These are phyloP conservation scores for Scytalidium lignicola DNA, from an alignment of 2,329 filamentous ascomycete genomes.

Conservation along the genomic window DNA sequence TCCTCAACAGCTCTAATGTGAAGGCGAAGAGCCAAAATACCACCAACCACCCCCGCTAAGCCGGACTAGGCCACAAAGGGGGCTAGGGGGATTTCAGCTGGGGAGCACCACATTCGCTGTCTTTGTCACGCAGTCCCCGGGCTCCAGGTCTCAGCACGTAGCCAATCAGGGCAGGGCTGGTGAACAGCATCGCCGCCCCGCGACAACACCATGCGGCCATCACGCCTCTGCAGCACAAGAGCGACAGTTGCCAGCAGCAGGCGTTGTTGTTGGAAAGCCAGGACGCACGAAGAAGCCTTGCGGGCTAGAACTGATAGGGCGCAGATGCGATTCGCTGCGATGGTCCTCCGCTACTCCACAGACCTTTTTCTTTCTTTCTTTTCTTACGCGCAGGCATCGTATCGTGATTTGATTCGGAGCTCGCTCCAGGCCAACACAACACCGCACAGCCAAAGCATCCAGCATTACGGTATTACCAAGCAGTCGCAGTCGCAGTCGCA, in stretches of 20 bases:
- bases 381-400: too few relatives aligned
- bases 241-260: too few relatives aligned
- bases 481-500: background rate
- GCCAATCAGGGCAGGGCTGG: background rate
- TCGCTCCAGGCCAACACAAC: background rate
- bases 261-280: too few relatives aligned
- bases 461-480: background rate
- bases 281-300: too few relatives aligned
- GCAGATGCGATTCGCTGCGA: too few relatives aligned
- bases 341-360: too few relatives aligned
- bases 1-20: background rate
- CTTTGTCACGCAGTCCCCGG: background rate
- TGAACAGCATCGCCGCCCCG: background rate
- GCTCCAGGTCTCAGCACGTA: background rate
- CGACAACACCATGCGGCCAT: background rate
- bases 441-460: background rate
- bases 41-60: background rate
- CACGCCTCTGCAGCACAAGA: too few relatives aligned
- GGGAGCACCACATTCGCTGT: background rate
- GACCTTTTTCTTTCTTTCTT: too few relatives aligned
- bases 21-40: background rate
- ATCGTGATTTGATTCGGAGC: background rate
- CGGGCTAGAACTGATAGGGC: too few relatives aligned
- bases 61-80: background rate
- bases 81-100: background rate